phyloP scores from a whole-genome alignment of 768 basidiomycete genomes.

The Trametes cinnabarina region DNA sequence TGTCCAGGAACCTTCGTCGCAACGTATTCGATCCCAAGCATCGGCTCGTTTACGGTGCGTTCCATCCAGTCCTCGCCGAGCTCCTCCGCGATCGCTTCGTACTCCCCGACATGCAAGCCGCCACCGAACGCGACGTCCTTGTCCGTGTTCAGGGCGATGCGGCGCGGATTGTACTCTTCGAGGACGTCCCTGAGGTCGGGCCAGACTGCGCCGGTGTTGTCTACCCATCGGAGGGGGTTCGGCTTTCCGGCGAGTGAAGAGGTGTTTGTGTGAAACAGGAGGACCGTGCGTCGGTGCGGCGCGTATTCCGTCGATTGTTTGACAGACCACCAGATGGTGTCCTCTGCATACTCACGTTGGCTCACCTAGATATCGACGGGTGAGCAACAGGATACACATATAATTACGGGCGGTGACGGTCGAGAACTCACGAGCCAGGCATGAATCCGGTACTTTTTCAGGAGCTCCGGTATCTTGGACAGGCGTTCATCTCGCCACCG shows the following conservation, averaged over 20 bases:
- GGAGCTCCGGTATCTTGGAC: slow-evolving; percentile 39
- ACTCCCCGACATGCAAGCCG: slow-evolving; percentile 51
- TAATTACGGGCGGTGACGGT: not conserved
- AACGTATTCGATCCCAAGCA: slow-evolving; percentile 49
- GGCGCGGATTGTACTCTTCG: slow-evolving; percentile 35
- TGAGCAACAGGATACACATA: too few relatives aligned
- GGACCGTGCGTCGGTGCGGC: slow-evolving; percentile 46
- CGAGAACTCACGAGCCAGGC: slow-evolving; percentile 41
- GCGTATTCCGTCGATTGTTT: slow-evolving; percentile 49
- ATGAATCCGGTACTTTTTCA: slow-evolving; percentile 43
- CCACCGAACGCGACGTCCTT: slow-evolving; percentile 46
- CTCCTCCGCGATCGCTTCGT: slow-evolving; percentile 35
- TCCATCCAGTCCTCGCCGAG: slow-evolving; percentile 44
- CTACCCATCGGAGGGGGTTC: slow-evolving; percentile 47
- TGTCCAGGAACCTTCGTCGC: slow-evolving; percentile 42
- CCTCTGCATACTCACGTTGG: slow-evolving; percentile 53
- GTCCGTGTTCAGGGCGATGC: slow-evolving; percentile 48
- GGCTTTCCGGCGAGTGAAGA: slow-evolving; percentile 36
- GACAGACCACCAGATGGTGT: slow-evolving; percentile 51
- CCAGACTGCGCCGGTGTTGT: slow-evolving; percentile 51
- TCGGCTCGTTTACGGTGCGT: slow-evolving; percentile 40
- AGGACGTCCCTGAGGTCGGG: slow-evolving; percentile 41
- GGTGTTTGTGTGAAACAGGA: slow-evolving; percentile 48
- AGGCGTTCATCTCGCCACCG: slow-evolving; percentile 42
- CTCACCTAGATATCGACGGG: slow-evolving; percentile 33